Evolutionary conservation across 2,329 filamentous ascomycete species (phyloP), one percentile per base, ranked within the genome.

Genomic region (Curvularia hawaiiensis): DNA sequence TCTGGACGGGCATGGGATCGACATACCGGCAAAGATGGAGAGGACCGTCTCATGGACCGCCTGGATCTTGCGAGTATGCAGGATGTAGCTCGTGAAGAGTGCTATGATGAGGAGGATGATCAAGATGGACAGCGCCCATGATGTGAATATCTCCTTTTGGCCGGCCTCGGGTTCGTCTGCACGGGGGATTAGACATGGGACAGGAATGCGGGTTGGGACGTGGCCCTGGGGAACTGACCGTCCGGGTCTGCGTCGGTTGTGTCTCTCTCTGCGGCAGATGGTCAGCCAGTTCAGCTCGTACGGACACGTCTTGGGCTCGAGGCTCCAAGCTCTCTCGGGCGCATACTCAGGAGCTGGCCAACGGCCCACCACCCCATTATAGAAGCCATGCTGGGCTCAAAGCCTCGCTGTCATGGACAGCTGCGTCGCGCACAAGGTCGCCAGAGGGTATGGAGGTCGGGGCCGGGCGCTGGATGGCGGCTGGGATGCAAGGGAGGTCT

Each of bases 41-140:
- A 99, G 88, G 69, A 98, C 95, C 1, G 95, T 99, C 81, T 99
- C 95, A 78, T 99, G 95, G 53, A 99, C 90, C 28, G 95, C 95
- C 72, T 97, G 95, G 55, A 99, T 93, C 80, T 96, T 97, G 79
- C 91, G 93, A 80, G 95, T 91, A 79, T 98, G 94, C 60, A 99
- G 85, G 67, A 96, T 90, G 80, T 99, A 99, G 83, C 93, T 97
- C 44, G 92, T 96, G 78, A 98, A 96, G 69, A 99, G 91, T 61
- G 95, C 94, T 65, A 90, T 86, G 67, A 98, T 97, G 70, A 99
- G 88, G 68, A 99, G 87, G 80, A 92, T 85, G 69, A 99, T 97
- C 69, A 96, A 87, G 73, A 99, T 99, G 79, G 97, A 97, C 66
- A 99, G 88, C 30, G 94, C 93, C 92, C 92, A 97, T 80, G 95